phyloP scores from a whole-genome alignment of 2,329 filamentous ascomycete species.

The Diaporthe sp. region DNA sequence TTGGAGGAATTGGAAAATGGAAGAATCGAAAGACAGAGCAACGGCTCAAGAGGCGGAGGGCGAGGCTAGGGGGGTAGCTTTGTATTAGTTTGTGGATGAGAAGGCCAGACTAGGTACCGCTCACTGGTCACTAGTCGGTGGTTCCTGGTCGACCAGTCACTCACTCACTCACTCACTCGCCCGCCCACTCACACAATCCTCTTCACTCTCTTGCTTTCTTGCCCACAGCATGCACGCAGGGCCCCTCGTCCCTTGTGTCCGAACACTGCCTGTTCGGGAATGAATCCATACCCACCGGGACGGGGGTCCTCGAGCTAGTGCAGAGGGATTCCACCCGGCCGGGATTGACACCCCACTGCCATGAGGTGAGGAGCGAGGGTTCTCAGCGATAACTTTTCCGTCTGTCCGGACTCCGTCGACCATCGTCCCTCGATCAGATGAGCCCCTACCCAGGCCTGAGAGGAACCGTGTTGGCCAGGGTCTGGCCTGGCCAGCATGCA shows the following conservation, averaged over 20 bases:
- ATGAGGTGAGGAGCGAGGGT: constrained; percentile 33
- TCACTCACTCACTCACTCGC: background rate
- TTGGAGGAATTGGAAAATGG: background rate
- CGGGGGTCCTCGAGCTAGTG: constrained; percentile 27
- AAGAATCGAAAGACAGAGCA: constrained; percentile 8
- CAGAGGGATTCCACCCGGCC: constrained; percentile 35
- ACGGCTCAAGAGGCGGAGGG: background rate
- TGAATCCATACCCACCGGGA: constrained; percentile 20
- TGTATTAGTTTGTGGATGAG: constrained; percentile 32
- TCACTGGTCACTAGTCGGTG: background rate
- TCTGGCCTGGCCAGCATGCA: background rate
- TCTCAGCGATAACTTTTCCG: constrained; percentile 27
- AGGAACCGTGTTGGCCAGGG: background rate
- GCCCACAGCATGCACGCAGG: constrained; percentile 7
- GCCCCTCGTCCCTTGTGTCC: constrained; percentile 37
- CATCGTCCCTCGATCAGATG: constrained; percentile 13
- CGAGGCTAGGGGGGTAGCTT: constrained; percentile 33
- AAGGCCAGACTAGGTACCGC: constrained; percentile 4
- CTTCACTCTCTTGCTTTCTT: background rate
- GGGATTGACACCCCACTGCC: constrained; percentile 34
- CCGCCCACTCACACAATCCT: background rate
- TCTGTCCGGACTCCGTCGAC: constrained; percentile 36
- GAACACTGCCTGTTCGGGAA: constrained; percentile 33
- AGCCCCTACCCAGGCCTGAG: constrained; percentile 20
- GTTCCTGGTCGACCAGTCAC: background rate